Conservation (phyloP, 23 red algal species). For the Agarophyton chilense region DNA sequence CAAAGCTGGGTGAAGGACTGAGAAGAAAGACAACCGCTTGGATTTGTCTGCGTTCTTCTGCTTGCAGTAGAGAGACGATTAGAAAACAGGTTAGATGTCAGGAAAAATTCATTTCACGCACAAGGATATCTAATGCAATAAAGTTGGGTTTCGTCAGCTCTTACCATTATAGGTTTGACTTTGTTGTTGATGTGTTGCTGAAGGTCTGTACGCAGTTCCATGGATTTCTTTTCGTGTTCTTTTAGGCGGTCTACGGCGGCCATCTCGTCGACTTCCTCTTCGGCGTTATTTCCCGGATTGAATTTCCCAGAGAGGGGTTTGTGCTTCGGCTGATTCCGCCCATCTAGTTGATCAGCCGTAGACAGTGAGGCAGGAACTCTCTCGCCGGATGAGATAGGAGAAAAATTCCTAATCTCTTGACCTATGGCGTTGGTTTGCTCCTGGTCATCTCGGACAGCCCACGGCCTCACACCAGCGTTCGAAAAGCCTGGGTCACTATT, state of each 20-base stretch:
- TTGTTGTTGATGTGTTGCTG: neutral
- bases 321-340: neutral
- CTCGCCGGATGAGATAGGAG: neutral
- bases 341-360: neutral
- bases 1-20: conserved; percentile 55
- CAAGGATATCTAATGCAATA: neutral
- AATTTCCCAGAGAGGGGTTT: neutral
- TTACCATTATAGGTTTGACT: neutral
- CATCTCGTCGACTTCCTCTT: neutral
- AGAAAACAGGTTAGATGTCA: neutral
- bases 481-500: neutral
- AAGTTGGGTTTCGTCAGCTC: neutral
- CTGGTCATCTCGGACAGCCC: neutral
- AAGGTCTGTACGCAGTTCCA: neutral
- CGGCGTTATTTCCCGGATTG: neutral
- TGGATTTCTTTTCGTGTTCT: neutral
- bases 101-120: neutral
- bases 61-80: neutral
- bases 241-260: neutral
- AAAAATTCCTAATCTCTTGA: neutral
- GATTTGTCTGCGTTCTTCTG: conserved; percentile 32
- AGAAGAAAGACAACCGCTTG: conserved; percentile 38
- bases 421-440: neutral
- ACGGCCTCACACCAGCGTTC: no score
- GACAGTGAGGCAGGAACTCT: neutral